phyloP scores from a whole-genome alignment of 2,329 filamentous ascomycete species.

The Polychaeton citri region DNA sequence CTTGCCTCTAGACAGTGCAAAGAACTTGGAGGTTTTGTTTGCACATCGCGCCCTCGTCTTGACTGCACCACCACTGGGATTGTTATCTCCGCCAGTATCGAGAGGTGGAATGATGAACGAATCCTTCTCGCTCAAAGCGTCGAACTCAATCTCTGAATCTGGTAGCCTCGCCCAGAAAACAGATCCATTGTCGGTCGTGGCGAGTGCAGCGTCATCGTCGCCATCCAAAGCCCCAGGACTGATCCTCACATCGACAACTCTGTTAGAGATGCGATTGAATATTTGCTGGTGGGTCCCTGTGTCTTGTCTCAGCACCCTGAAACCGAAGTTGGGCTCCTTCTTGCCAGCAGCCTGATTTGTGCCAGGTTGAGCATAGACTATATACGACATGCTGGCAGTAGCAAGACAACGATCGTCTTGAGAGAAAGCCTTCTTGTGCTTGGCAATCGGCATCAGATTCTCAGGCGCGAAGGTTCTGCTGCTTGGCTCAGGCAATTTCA shows the following conservation, averaged over 20 bases:
- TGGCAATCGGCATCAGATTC: slow-evolving; percentile 79
- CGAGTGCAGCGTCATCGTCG: slow-evolving; percentile 71
- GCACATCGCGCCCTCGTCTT: slow-evolving; percentile 92
- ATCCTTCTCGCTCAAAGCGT: slow-evolving; percentile 66
- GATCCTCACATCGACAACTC: slow-evolving; percentile 85
- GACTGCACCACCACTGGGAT: slow-evolving; percentile 67
- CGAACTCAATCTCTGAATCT: slow-evolving; percentile 62
- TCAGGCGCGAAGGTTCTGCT: slow-evolving; percentile 57
- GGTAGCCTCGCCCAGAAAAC: slow-evolving; percentile 90
- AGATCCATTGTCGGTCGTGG: slow-evolving; percentile 84
- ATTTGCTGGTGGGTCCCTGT: slow-evolving; percentile 85
- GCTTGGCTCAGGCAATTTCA: slow-evolving; percentile 44
- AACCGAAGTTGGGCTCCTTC: slow-evolving; percentile 62
- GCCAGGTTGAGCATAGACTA: slow-evolving; percentile 74
- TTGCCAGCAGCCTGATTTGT: slow-evolving; percentile 7
- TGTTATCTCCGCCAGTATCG: slow-evolving; percentile 74
- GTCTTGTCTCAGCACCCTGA: slow-evolving; percentile 87
- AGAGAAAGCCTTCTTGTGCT: slow-evolving; percentile 94
- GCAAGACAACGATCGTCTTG: slow-evolving; percentile 91
- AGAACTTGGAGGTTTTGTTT: slow-evolving; percentile 79
- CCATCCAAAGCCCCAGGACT: slow-evolving; percentile 48
- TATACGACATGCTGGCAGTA: slow-evolving; percentile 78
- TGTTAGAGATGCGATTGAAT: slow-evolving; percentile 81
- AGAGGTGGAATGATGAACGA: slow-evolving; percentile 84
- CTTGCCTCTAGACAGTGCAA: slow-evolving; percentile 90